Evolutionary conservation across 73 alveolate species (phyloP), one percentile per base, ranked within the genome.

Genomic region (Blepharisma stoltei): DNA sequence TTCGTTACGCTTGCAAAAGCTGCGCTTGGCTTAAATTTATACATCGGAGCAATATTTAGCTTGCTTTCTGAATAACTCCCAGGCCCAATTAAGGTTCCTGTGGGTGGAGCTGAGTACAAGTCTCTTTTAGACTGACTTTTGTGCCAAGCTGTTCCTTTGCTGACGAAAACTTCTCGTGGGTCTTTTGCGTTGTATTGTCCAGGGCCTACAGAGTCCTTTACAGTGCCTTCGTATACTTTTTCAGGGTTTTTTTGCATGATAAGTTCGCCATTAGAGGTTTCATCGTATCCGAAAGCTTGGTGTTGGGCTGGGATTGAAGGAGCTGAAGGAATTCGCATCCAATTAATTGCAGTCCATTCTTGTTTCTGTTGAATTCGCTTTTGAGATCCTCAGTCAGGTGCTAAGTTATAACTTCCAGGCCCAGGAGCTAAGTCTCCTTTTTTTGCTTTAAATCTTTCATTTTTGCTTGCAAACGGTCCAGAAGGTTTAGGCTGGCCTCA

Each of bases 261-360:
- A 54, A 88, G 71, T 20, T 81, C 89, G 0, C 95, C 95, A 20
- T 32, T 32, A 43, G 38, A 27, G 23, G 70, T 67, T 55, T 88
- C 90, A 50, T 88, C 95, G 68, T 88, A 88, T 8, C 95, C 95
- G 79, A 84, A 88, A 9, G 82, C 90, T 54, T 85, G 71, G 6
- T 88, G 88, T 75, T 84, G 92, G 6, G 92, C 78, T 50, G 95
- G 95, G 44, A 88, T 88, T 9, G 89, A 78, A 20, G 90, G 90
- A 32, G 90, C 81, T 25, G 75, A 45, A 11, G 86, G 71, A 6
- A 81, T 38, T 48, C 90, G 41, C 14, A 43, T 54, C 78, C 81
- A 50, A 8, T 45, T 52, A 8, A 54, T 54, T 54, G 67, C 67
- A 6, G 48, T 66, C 7, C 38, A 70, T 14, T 80, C 20, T 47